Conservation (phyloP, 164 flowering plant species). For the Aristolochia californica region DNA sequence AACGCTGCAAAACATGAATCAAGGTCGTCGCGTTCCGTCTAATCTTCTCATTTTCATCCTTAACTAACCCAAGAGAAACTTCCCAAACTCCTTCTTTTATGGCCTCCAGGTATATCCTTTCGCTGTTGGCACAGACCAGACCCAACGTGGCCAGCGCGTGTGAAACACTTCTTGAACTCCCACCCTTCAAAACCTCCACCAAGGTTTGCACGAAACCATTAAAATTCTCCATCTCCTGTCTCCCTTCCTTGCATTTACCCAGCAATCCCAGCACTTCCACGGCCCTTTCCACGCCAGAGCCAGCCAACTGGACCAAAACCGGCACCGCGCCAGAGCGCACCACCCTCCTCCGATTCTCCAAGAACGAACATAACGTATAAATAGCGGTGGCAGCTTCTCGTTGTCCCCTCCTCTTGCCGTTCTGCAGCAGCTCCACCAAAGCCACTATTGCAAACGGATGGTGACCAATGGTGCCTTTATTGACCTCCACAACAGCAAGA, state of each 20-base stretch:
- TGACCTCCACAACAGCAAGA: slow-evolving; percentile 87
- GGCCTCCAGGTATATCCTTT: slow-evolving; percentile 31
- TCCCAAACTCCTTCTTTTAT: slow-evolving; percentile 51
- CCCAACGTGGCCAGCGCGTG: slow-evolving; percentile 48
- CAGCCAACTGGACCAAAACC: slow-evolving; percentile 37
- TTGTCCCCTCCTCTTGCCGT: slow-evolving; percentile 58
- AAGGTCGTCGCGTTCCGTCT: slow-evolving; percentile 57
- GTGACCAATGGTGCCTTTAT: slow-evolving; percentile 83
- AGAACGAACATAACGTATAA: slow-evolving; percentile 61
- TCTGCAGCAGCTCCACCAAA: slow-evolving; percentile 41
- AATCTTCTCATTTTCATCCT: slow-evolving; percentile 80
- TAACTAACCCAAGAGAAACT: slow-evolving; percentile 50
- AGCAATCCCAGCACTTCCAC: slow-evolving; percentile 68
- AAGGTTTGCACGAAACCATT: slow-evolving; percentile 40
- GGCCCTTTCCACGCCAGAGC: slow-evolving; percentile 66
- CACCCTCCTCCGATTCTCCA: slow-evolving; percentile 61
- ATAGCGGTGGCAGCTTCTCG: slow-evolving; percentile 94
- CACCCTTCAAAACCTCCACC: slow-evolving; percentile 40
- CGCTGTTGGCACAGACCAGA: slow-evolving; percentile 40
- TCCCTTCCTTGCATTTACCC: slow-evolving; percentile 68
- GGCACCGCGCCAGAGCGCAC: slow-evolving; percentile 62
- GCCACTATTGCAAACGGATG: slow-evolving; percentile 58
- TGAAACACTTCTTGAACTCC: slow-evolving; percentile 53
- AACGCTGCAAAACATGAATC: slow-evolving; percentile 42
- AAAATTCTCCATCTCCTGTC: slow-evolving; percentile 56